These are phyloP conservation scores for Naegleria lovaniensis DNA, from an alignment of 208 protist species.

Conservation along the genomic window DNA sequence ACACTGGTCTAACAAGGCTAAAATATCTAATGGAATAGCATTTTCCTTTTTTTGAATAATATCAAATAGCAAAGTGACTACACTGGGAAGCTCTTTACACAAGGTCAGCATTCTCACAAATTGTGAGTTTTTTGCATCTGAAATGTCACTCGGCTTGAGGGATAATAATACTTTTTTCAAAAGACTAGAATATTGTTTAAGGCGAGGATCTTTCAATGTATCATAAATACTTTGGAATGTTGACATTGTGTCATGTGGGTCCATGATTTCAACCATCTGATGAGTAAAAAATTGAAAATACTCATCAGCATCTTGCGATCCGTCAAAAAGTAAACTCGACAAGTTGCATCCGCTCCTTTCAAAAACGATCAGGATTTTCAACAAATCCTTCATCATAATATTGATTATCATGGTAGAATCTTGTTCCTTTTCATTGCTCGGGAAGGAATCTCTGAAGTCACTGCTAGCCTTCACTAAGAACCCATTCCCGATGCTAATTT, in stretches of 20 bases:
- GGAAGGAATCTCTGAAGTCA: too few relatives aligned
- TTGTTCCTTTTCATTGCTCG: too few relatives aligned
- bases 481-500: too few relatives aligned
- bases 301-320: not conserved
- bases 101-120: not conserved
- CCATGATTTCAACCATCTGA: not conserved
- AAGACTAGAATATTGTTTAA: not conserved
- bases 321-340: not conserved
- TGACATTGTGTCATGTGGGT: too few relatives aligned
- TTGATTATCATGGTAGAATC: too few relatives aligned
- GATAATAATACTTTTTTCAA: not conserved
- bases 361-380: too few relatives aligned
- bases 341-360: not conserved
- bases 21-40: not conserved
- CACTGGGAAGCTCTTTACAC: not conserved
- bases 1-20: not conserved
- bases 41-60: not conserved
- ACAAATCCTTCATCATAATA: too few relatives aligned
- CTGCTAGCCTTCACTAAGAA: too few relatives aligned
- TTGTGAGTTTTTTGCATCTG: not conserved
- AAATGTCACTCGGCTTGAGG: not conserved
- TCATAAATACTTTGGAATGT: not conserved
- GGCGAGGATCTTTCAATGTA: not conserved
- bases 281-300: not conserved
- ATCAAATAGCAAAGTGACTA: not conserved